Evolutionary conservation across 768 basidiomycete genomes (phyloP), one percentile per base, ranked within the genome.

Genomic region (Hypholoma fasciculare): DNA sequence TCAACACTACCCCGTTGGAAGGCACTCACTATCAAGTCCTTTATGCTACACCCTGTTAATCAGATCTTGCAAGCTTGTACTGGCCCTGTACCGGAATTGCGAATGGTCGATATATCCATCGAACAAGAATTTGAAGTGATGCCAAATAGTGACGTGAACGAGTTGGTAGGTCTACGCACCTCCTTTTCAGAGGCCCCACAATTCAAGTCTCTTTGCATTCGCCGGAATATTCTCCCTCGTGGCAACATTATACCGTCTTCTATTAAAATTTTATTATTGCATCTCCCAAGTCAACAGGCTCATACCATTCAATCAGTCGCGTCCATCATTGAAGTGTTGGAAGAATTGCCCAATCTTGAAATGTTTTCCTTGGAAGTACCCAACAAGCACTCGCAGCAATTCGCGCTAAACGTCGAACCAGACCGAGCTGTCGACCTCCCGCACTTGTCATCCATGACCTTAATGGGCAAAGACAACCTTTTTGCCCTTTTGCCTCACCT

Each of bases 1-100:
- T 61, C 67, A 19, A 77, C 70, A 49, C 67, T 72, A 6, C 48
- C 67, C 8, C 78, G 79, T 47, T 86, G 82, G 86, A 69, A 65
- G 57, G 74, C 66, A 27, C 63, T 86, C 40, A 70, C 61, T 27
- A 62, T 87, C 54, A 72, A 72, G 27, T 73, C 80, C 9, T 65
- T 65, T 7, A 67, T 72, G 40, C 57, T 77, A n/a, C 58, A 60
- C 14, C 75, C 78, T 44, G 71, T 77, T 26, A 76, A 78, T 60
- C 63, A 66, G 50, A 63, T 83, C 44, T 57, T 85, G 23, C 61
- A 66, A 23, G 62, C 68, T 11, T 82, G 79, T 65, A 68, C 60
- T 47, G 57, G 62, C 34, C 61, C 73, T 11, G 65, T 76, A 37
- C 76, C 77, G 12, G 63, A 74, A 27, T 65, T 87, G 49, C 68